These are phyloP conservation scores for Monosporascus sp. DNA, from an alignment of 2,329 filamentous ascomycete species.

Conservation along the genomic window DNA sequence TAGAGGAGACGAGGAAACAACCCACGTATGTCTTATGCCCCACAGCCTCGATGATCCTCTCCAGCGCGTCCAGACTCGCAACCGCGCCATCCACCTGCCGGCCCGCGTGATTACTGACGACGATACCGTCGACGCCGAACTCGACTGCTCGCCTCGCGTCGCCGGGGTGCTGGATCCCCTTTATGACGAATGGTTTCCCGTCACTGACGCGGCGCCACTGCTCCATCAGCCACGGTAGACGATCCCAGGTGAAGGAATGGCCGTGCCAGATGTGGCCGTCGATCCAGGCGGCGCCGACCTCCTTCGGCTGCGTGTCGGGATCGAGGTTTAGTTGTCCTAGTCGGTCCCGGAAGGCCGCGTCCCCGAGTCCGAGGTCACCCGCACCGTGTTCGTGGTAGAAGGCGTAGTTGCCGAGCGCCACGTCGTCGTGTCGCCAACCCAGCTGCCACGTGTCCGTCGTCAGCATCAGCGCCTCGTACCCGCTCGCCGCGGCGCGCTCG, in stretches of 20 bases:
- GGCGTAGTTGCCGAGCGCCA: conserved; percentile 52
- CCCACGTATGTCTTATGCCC: conserved; percentile 25
- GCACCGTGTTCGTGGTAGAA: conserved; percentile 58
- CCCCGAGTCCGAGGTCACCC: conserved; percentile 48
- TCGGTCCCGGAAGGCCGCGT: conserved; percentile 53
- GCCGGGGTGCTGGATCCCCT: conserved; percentile 56
- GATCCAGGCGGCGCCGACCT: conserved; percentile 57
- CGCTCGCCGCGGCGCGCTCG: conserved; percentile 45
- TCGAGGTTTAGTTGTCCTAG: conserved; percentile 49
- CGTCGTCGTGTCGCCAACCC: conserved; percentile 56
- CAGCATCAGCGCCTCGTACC: conserved; percentile 54
- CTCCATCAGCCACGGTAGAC: conserved; percentile 55
- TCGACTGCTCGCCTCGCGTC: conserved; percentile 55
- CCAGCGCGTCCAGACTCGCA: conserved; percentile 53
- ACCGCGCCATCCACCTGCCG: conserved; percentile 57
- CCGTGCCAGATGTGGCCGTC: conserved; percentile 59
- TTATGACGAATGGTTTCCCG: conserved; percentile 54
- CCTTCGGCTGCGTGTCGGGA: conserved; percentile 42
- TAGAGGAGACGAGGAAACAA: background rate
- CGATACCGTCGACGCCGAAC: conserved; percentile 54
- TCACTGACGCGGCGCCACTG: conserved; percentile 54
- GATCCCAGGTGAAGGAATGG: conserved; percentile 57
- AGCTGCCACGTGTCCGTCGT: conserved; percentile 62
- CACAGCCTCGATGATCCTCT: conserved; percentile 47
- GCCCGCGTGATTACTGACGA: conserved; percentile 55